phyloP scores from a whole-genome alignment of 1,139 yeast species.

The Wickerhamiella pararugosa region DNA sequence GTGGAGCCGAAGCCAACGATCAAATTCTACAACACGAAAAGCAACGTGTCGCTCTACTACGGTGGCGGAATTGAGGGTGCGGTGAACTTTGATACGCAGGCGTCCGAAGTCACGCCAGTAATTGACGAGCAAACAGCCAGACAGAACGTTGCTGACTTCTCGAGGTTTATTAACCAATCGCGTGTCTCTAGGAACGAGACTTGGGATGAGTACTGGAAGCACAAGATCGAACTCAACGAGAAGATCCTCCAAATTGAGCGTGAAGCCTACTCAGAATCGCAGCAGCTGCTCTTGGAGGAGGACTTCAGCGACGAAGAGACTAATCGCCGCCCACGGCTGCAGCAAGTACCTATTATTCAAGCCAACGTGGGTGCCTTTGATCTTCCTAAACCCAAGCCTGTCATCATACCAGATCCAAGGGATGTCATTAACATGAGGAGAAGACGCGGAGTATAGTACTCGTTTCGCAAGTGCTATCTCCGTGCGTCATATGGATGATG shows the following conservation, averaged over 20 bases:
- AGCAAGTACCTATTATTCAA: conserved; percentile 12
- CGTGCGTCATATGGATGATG: too few relatives aligned
- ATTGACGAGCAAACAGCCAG: conserved; percentile 18
- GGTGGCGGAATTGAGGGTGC: conserved; percentile 16
- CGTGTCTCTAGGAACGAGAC: conserved; percentile 18
- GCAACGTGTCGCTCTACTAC: conserved; percentile 13
- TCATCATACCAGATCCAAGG: conserved; percentile 16
- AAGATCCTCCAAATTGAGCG: conserved; percentile 12
- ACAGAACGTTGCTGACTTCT: conserved; percentile 21
- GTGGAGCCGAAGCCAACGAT: conserved; percentile 11
- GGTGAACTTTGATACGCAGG: conserved; percentile 7
- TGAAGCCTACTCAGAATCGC: conserved; percentile 15
- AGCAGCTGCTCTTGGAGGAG: conserved; percentile 11
- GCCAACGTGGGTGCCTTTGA: conserved; percentile 15
- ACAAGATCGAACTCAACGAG: conserved; percentile 12
- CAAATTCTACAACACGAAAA: conserved; percentile 11
- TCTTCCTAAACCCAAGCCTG: conserved; percentile 13
- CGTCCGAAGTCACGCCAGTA: conserved; percentile 6
- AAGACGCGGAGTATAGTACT: too few relatives aligned
- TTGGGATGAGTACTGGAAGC: conserved; percentile 25
- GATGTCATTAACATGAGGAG: neutral
- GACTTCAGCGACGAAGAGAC: conserved; percentile 14
- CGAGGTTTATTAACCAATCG: conserved; percentile 19
- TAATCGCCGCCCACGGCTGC: conserved; percentile 9
- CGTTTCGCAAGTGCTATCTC: too few relatives aligned